Conservation (phyloP, 2,329 filamentous ascomycete species). For the Penicillium sp. region DNA sequence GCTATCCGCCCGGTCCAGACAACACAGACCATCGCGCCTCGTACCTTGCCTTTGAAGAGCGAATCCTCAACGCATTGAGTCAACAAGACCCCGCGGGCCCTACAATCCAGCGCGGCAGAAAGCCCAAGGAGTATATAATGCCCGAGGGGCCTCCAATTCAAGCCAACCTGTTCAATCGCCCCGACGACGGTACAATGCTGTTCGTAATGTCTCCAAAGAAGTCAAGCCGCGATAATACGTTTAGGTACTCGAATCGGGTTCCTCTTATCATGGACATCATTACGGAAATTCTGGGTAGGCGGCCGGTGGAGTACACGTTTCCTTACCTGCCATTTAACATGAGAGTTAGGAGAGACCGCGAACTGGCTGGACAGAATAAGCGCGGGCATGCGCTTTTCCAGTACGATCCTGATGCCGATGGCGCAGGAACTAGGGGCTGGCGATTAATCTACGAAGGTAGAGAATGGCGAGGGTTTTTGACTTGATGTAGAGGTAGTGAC, state of each 20-base stretch:
- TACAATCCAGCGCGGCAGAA: neutral
- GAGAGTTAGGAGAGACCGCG: neutral
- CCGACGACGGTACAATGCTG: neutral
- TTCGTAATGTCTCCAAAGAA: neutral
- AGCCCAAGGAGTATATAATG: neutral
- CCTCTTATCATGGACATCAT: neutral
- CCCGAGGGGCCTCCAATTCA: neutral
- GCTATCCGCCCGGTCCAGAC: neutral
- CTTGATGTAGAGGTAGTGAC: constrained; percentile 1
- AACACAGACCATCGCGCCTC: neutral
- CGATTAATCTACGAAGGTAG: neutral
- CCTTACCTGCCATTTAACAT: neutral
- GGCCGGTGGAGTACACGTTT: neutral
- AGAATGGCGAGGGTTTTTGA: constrained; percentile 4
- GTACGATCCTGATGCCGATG: constrained; percentile 1
- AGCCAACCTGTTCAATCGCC: neutral
- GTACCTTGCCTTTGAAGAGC: neutral
- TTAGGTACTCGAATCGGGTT: neutral
- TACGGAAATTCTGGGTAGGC: neutral
- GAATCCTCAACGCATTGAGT: neutral
- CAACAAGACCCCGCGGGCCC: neutral
- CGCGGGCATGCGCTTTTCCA: constrained; percentile 4
- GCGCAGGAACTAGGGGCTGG: neutral
- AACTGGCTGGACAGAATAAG: neutral
- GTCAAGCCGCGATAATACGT: neutral